phyloP scores from a whole-genome alignment of 495 filamentous ascomycete genomes.

The Aspergillus heteromorphus region DNA sequence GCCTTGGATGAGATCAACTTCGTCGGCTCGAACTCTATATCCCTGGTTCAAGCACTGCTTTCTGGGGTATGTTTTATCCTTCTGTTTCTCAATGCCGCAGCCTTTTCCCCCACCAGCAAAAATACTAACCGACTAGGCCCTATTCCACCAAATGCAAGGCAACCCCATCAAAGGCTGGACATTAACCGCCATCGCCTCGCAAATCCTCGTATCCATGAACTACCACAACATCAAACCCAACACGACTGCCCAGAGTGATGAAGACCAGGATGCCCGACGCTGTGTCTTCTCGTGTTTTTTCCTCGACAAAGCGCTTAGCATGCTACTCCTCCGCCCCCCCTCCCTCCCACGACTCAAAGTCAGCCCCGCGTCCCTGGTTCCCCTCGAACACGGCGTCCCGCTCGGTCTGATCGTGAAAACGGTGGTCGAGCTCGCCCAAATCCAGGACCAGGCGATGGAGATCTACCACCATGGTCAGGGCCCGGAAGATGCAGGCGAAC shows the following conservation, averaged over 20 bases:
- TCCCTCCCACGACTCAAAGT: slow-evolving; percentile 28
- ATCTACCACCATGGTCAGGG: neutral
- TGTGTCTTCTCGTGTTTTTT: slow-evolving; percentile 17
- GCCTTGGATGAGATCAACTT: neutral
- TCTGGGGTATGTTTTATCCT: neutral
- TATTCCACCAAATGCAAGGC: slow-evolving; percentile 2
- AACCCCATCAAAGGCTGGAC: neutral
- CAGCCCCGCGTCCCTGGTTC: slow-evolving; percentile 17
- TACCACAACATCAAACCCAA: neutral
- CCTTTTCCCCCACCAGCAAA: neutral
- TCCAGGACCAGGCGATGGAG: slow-evolving; percentile 16
- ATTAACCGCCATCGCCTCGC: slow-evolving; percentile 1
- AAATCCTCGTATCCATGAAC: neutral
- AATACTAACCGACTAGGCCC: neutral
- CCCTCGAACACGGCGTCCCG: slow-evolving; percentile 20
- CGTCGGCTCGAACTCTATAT: neutral
- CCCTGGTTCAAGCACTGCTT: neutral
- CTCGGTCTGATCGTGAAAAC: slow-evolving; percentile 19
- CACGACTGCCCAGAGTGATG: neutral
- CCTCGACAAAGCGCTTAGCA: slow-evolving; percentile 30
- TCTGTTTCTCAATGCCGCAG: too few species aligned
- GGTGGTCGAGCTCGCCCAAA: slow-evolving; percentile 20
- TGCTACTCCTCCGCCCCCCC: slow-evolving; percentile 31
- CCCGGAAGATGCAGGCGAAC: neutral
- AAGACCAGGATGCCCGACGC: neutral